phyloP scores from a whole-genome alignment of 2,329 filamentous ascomycete genomes.

The Passalora sequoiae region DNA sequence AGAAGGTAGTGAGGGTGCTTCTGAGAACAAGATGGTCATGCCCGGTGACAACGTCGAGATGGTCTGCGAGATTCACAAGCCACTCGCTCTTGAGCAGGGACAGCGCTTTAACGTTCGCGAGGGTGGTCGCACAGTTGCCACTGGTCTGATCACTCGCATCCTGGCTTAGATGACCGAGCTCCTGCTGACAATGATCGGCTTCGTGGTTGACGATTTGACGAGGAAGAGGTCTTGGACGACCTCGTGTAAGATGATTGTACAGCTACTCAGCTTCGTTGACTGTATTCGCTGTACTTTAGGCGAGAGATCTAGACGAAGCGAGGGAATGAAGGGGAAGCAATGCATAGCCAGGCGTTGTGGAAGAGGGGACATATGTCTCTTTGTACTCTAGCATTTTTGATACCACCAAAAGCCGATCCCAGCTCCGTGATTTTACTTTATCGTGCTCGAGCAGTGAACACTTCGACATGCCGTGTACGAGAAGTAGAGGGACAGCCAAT shows the following conservation, averaged over 20 bases:
- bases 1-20: constrained; percentile 67
- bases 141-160: constrained; percentile 38
- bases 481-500: too few species aligned
- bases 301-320: neutral
- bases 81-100: constrained; percentile 81
- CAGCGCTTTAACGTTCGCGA: constrained; percentile 98
- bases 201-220: neutral
- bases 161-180: constrained; percentile 28
- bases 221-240: neutral
- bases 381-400: constrained; percentile 18
- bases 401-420: constrained; percentile 21
- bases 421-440: too few species aligned
- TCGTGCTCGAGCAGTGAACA: too few species aligned
- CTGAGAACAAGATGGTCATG: constrained; percentile 76
- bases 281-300: constrained; percentile 20
- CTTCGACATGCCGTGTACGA: too few species aligned
- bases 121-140: constrained; percentile 63
- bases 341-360: constrained; percentile 16
- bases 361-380: constrained; percentile 1
- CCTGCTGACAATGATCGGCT: neutral
- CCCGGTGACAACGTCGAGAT: constrained; percentile 99
- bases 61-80: constrained; percentile 77
- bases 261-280: constrained; percentile 17
- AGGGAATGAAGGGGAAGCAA: constrained; percentile 5
- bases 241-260: constrained; percentile 15